Percentiles rank a stretch among this genome's conserved stretches.
phyloP scores from a whole-genome alignment of 495 filamentous ascomycete genomes.

The Daldinia loculata region DNA sequence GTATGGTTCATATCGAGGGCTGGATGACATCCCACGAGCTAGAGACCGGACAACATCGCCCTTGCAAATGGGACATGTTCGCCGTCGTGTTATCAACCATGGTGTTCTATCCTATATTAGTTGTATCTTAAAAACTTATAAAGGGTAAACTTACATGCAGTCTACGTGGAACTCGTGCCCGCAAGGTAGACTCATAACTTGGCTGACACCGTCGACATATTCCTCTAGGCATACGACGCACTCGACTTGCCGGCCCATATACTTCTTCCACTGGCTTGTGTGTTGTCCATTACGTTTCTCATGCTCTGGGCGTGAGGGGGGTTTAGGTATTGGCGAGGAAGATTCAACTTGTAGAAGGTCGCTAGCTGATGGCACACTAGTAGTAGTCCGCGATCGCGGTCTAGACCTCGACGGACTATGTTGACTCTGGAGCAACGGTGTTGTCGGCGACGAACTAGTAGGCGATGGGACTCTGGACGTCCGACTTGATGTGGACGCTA shows the following conservation, averaged over 20 bases:
- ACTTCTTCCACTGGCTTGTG: constrained; percentile 75
- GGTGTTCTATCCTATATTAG: constrained; percentile 74
- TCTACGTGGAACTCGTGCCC: constrained; percentile 97
- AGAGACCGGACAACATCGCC: constrained; percentile 83
- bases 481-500: constrained; percentile 68
- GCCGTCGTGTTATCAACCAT: constrained; percentile 93
- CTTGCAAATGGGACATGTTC: constrained; percentile 98
- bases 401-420: constrained; percentile 60
- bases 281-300: constrained; percentile 61
- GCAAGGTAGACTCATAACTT: constrained; percentile 97
- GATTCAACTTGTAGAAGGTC: constrained; percentile 50
- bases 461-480: constrained; percentile 64
- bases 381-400: constrained; percentile 72
- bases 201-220: constrained; percentile 92
- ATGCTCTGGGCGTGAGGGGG: constrained; percentile 46
- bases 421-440: constrained; percentile 74
- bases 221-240: constrained; percentile 99
- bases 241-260: constrained; percentile 86
- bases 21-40: constrained; percentile 57
- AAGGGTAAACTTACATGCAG: constrained; percentile 84
- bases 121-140: background rate
- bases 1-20: constrained; percentile 58
- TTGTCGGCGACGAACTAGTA: constrained; percentile 71
- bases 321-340: constrained; percentile 45
- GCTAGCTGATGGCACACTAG: constrained; percentile 61